Conservation (phyloP, 306 rosid species). For the Cicer arietinum region DNA sequence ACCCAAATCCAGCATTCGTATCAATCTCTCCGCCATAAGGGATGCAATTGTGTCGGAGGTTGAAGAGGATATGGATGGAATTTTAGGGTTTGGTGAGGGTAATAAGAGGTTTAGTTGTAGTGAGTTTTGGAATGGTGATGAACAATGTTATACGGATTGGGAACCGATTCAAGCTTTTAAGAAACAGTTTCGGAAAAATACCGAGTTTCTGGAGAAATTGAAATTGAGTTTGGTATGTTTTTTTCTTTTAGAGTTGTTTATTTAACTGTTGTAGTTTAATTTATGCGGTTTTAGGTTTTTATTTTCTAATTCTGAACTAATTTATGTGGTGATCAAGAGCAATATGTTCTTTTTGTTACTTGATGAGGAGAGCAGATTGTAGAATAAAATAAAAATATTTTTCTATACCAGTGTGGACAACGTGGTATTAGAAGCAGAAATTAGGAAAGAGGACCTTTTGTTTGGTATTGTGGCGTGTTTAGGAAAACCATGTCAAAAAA, state of each 20-base stretch:
- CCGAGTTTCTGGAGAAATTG: constrained; percentile 77
- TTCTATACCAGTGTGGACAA: not conserved
- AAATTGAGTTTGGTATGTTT: constrained; percentile 74
- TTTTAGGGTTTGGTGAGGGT: constrained; percentile 52
- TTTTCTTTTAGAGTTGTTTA: not conserved
- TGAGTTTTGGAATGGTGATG: constrained; percentile 64
- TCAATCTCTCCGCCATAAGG: constrained; percentile 76
- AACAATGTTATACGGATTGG: constrained; percentile 58
- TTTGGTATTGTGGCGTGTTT: too few species aligned
- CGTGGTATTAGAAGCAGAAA: not conserved
- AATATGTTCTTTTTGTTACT: not conserved
- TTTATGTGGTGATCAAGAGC: not conserved
- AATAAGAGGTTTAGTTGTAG: constrained; percentile 52
- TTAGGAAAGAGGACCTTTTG: not conserved
- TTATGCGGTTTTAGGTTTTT: not conserved
- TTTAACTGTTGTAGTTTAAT: not conserved
- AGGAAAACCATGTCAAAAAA: too few species aligned
- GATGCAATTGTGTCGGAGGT: constrained; percentile 80
- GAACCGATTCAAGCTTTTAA: constrained; percentile 87
- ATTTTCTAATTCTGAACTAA: not conserved
- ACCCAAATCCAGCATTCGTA: constrained; percentile 70
- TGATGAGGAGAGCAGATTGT: not conserved
- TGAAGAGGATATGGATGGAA: constrained; percentile 47
- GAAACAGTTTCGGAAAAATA: constrained; percentile 83
- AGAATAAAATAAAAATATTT: not conserved